Percentiles rank a stretch among this genome's conserved stretches.
These are phyloP conservation scores for Kazachstania bromeliacearum DNA, from an alignment of 805 yeast genomes.

Conservation along the genomic window DNA sequence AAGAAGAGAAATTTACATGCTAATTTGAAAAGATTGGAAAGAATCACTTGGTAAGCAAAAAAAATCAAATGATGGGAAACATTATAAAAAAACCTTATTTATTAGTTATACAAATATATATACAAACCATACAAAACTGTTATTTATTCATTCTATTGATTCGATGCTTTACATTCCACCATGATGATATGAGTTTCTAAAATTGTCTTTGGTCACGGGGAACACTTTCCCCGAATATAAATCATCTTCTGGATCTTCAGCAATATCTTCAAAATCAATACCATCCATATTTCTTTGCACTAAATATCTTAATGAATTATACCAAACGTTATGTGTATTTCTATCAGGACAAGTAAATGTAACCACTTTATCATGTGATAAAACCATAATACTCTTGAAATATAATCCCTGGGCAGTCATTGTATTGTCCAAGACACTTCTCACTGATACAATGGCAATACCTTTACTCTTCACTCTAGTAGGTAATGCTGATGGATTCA, in stretches of 20 bases:
- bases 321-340: conserved; percentile 87
- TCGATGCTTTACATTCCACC: neutral
- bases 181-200: conserved; percentile 6
- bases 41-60: conserved; percentile 28
- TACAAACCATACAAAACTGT: too few species aligned
- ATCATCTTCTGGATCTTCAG: conserved; percentile 32
- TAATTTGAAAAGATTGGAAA: conserved; percentile 23
- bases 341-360: conserved; percentile 83
- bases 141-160: conserved; percentile 2
- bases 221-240: conserved; percentile 27
- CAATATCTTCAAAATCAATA: conserved; percentile 37
- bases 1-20: conserved; percentile 23
- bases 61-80: too few species aligned
- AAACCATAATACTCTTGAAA: conserved; percentile 73
- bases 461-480: conserved; percentile 5
- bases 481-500: neutral
- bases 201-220: conserved; percentile 18
- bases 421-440: conserved; percentile 39
- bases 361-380: conserved; percentile 53
- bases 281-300: conserved; percentile 57
- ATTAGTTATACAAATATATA: neutral
- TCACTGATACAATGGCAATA: conserved; percentile 18
- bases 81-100: neutral
- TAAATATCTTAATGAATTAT: conserved; percentile 67
- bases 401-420: conserved; percentile 45